Conservation (phyloP, 2,329 filamentous ascomycete genomes). For the Alternaria incomplexa region DNA sequence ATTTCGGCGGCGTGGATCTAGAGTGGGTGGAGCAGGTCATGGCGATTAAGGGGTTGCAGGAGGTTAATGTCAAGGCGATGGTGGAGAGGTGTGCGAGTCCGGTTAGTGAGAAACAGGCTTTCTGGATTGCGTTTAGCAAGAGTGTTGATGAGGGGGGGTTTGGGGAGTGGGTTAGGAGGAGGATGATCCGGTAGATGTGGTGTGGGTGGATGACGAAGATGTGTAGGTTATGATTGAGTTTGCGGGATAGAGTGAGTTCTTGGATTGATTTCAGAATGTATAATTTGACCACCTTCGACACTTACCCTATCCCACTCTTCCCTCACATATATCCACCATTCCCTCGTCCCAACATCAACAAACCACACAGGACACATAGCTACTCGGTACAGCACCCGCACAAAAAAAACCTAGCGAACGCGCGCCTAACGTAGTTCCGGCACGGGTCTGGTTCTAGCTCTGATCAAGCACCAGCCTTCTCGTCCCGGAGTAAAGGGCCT, state of each 20-base stretch:
- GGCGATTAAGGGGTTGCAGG: constrained; percentile 56
- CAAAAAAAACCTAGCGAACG: background rate
- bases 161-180: constrained; percentile 57
- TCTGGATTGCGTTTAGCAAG: constrained; percentile 66
- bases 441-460: background rate
- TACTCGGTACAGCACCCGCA: background rate
- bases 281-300: background rate
- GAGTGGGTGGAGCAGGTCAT: constrained; percentile 66
- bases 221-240: background rate
- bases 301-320: background rate
- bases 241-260: background rate
- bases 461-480: background rate
- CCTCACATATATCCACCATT: background rate
- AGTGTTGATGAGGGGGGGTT: constrained; percentile 63
- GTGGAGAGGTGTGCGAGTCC: constrained; percentile 62
- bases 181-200: too few relatives aligned
- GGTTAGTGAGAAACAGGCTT: constrained; percentile 61
- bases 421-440: background rate
- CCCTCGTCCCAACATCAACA: background rate
- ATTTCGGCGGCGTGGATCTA: constrained; percentile 46
- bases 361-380: background rate
- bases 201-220: too few relatives aligned
- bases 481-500: background rate
- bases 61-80: constrained; percentile 60
- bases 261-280: background rate